A percentile compares a stretch with the other conserved stretches of the same genome.
Evolutionary conservation across 768 basidiomycete species (phyloP).

Genomic region (Psilocybe tampanensis): DNA sequence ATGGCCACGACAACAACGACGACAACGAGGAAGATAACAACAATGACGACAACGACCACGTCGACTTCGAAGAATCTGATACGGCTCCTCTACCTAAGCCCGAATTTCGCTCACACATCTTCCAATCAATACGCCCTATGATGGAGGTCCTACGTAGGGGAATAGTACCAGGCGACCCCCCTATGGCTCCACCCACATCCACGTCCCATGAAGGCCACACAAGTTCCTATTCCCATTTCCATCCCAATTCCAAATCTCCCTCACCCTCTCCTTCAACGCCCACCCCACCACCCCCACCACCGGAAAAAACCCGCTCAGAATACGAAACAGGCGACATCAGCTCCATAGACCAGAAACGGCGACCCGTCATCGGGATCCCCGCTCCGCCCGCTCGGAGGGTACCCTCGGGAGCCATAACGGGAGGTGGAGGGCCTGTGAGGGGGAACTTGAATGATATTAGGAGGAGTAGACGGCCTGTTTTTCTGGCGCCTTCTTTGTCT

Average conservation of each 20-base stretch:
- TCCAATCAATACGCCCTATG: background rate
- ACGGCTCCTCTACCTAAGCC: background rate
- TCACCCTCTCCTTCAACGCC: too few relatives aligned
- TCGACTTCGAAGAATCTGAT: background rate
- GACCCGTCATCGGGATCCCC: background rate
- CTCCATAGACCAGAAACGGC: background rate
- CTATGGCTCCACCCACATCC: too few relatives aligned
- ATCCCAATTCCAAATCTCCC: too few relatives aligned
- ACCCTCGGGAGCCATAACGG: background rate
- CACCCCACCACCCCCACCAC: too few relatives aligned
- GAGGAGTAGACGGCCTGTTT: background rate
- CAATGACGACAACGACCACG: background rate
- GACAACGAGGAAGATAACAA: background rate
- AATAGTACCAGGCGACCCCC: background rate
- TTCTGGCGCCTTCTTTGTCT: too few relatives aligned
- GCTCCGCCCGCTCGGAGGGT: background rate
- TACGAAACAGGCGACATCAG: background rate
- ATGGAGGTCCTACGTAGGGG: background rate
- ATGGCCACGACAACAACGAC: too few relatives aligned
- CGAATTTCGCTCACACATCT: background rate
- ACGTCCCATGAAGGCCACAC: too few relatives aligned
- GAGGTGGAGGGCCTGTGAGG: background rate
- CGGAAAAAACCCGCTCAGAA: background rate
- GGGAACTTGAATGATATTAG: background rate
- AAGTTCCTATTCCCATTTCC: too few relatives aligned